phyloP scores from a whole-genome alignment of 2,329 filamentous ascomycete genomes.

The Geoglossum cookeanum region DNA sequence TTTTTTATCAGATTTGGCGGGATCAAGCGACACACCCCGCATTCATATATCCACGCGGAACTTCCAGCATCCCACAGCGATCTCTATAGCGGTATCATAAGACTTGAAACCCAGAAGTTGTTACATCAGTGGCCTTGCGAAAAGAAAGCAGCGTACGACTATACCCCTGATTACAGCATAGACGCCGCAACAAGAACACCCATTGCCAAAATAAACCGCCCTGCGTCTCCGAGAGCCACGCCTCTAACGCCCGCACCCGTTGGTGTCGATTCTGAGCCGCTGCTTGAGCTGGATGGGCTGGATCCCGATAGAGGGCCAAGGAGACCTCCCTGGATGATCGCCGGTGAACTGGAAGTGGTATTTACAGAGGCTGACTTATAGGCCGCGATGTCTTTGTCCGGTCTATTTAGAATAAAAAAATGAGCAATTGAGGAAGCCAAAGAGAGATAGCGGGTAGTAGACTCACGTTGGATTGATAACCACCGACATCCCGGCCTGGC shows the following conservation, averaged over 20 bases:
- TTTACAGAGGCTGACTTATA: not conserved
- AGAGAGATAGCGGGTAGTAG: not conserved
- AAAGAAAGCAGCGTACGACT: not conserved
- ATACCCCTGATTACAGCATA: not conserved
- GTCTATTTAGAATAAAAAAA: not conserved
- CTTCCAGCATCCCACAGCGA: too few species aligned
- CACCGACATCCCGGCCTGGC: constrained; percentile 31
- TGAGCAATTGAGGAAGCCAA: too few species aligned
- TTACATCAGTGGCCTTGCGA: not conserved
- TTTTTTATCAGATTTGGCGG: too few species aligned
- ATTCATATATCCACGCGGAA: too few species aligned
- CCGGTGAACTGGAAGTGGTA: not conserved
- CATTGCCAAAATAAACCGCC: not conserved
- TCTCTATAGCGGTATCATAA: too few species aligned
- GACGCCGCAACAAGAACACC: not conserved
- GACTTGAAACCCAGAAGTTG: not conserved
- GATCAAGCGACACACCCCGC: too few species aligned
- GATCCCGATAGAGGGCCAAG: not conserved
- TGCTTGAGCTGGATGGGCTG: not conserved
- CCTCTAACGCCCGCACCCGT: not conserved
- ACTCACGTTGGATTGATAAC: constrained; percentile 27
- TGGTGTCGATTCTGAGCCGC: not conserved
- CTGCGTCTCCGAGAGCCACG: not conserved
- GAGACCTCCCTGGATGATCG: not conserved
- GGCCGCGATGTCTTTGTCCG: not conserved